A percentile compares a stretch with the other conserved stretches of the same genome.
Conservation (phyloP, 345 rosid genomes). For the Acer yangbiense region DNA sequence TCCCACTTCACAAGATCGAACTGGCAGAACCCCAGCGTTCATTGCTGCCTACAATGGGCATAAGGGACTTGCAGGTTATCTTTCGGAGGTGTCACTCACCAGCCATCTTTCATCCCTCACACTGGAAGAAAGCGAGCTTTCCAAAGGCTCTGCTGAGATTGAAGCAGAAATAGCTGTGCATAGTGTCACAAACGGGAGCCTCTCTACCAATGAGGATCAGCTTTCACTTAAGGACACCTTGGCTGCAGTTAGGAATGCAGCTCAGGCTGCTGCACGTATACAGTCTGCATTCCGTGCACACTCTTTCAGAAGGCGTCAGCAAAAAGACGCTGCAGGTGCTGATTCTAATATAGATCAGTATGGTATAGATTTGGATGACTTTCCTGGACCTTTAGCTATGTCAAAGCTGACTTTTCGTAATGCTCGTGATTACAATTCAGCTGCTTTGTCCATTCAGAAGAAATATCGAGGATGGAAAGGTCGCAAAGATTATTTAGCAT, state of each 20-base stretch:
- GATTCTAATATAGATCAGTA: constrained; percentile 46
- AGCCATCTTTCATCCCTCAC: constrained; percentile 89
- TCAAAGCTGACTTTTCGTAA: constrained; percentile 61
- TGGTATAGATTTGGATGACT: constrained; percentile 54
- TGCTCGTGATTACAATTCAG: constrained; percentile 50
- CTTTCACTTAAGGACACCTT: constrained; percentile 71
- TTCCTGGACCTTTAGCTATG: constrained; percentile 54
- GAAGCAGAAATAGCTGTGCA: constrained; percentile 71
- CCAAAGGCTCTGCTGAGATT: constrained; percentile 70
- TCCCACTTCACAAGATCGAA: constrained; percentile 71
- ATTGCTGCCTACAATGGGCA: constrained; percentile 77
- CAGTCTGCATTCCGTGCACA: constrained; percentile 96
- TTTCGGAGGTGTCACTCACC: constrained; percentile 86
- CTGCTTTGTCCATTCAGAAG: constrained; percentile 95
- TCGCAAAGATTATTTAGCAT: constrained; percentile 66
- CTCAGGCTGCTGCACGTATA: constrained; percentile 95
- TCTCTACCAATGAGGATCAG: constrained; percentile 53
- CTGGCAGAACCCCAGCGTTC: constrained; percentile 78
- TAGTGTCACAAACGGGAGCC: constrained; percentile 42
- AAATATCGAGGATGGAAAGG: constrained; percentile 91
- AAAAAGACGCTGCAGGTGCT: constrained; percentile 38
- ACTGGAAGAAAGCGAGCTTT: constrained; percentile 74
- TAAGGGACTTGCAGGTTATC: constrained; percentile 96
- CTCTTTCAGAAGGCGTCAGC: constrained; percentile 76
- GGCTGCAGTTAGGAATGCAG: constrained; percentile 84